Evolutionary conservation across 495 filamentous ascomycete species (phyloP).

Genomic region (Aspergillus cristatus): DNA sequence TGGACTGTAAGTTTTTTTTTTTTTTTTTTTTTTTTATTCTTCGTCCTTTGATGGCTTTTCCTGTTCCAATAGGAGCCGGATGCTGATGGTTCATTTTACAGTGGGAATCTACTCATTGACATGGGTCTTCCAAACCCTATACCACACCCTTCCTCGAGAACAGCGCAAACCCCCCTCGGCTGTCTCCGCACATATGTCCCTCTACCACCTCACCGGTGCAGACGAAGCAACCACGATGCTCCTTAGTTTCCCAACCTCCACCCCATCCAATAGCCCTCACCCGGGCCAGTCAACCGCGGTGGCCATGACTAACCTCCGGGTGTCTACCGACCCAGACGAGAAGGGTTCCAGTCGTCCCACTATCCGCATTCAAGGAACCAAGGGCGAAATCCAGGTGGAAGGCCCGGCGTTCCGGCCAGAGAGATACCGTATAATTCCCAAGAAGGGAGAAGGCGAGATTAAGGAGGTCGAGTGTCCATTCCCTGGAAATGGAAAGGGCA

Average conservation of each 20-base stretch:
- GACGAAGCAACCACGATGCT: constrained; percentile 79
- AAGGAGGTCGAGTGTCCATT: constrained; percentile 56
- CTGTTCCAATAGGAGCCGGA: too few relatives aligned
- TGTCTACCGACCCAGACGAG: constrained; percentile 57
- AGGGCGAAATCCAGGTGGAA: constrained; percentile 79
- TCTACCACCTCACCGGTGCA: constrained; percentile 68
- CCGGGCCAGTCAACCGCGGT: constrained; percentile 53
- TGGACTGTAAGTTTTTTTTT: constrained; percentile 49
- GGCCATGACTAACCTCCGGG: constrained; percentile 65
- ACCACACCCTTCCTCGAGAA: constrained; percentile 59
- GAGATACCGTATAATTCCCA: constrained; percentile 49
- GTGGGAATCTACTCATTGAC: constrained; percentile 85
- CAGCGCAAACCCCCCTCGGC: constrained; percentile 47
- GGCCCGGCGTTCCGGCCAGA: constrained; percentile 64
- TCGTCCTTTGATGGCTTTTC: too few relatives aligned
- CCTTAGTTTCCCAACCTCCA: constrained; percentile 61
- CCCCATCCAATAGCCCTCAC: constrained; percentile 30
- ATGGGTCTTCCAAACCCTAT: constrained; percentile 89
- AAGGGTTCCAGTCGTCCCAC: constrained; percentile 53
- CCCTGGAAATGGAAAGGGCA: constrained; percentile 64
- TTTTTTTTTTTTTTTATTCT: neutral
- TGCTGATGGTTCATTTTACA: constrained; percentile 15
- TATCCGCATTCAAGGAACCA: constrained; percentile 74
- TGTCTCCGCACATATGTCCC: constrained; percentile 55
- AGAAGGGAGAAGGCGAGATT: constrained; percentile 32